phyloP scores from a whole-genome alignment of 1,284 basidiomycete genomes.

The Heterobasidion occidentale region DNA sequence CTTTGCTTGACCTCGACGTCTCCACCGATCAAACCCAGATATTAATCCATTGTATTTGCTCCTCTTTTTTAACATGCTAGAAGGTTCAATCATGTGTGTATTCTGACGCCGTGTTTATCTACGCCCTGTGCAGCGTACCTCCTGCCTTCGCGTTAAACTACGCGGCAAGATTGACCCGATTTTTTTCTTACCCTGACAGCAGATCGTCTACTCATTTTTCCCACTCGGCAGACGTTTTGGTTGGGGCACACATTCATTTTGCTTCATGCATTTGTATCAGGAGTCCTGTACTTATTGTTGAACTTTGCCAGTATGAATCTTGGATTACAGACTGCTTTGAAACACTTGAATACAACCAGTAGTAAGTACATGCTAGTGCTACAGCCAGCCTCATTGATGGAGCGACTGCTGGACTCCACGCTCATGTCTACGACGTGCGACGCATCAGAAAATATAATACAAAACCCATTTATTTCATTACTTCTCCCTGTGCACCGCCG shows the following conservation, averaged over 20 bases:
- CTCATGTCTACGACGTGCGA: neutral
- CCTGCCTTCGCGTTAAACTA: constrained; percentile 61
- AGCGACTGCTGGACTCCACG: neutral
- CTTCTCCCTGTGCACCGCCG: neutral
- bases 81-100: neutral
- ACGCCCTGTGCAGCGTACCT: constrained; percentile 38
- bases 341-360: too few relatives aligned
- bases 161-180: constrained; percentile 41
- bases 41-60: too few relatives aligned
- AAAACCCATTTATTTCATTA: constrained; percentile 5
- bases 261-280: too few relatives aligned
- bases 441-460: neutral
- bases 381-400: too few relatives aligned
- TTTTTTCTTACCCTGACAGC: constrained; percentile 26
- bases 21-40: too few relatives aligned
- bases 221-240: constrained; percentile 49
- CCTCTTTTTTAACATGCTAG: neutral
- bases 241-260: constrained; percentile 21
- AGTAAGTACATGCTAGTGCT: too few relatives aligned
- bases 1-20: neutral
- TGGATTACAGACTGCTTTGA: too few relatives aligned
- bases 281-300: too few relatives aligned
- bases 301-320: too few relatives aligned
- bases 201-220: constrained; percentile 45
- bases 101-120: constrained; percentile 51